Conservation (phyloP, 768 basidiomycete genomes). For the Russula sp. region DNA sequence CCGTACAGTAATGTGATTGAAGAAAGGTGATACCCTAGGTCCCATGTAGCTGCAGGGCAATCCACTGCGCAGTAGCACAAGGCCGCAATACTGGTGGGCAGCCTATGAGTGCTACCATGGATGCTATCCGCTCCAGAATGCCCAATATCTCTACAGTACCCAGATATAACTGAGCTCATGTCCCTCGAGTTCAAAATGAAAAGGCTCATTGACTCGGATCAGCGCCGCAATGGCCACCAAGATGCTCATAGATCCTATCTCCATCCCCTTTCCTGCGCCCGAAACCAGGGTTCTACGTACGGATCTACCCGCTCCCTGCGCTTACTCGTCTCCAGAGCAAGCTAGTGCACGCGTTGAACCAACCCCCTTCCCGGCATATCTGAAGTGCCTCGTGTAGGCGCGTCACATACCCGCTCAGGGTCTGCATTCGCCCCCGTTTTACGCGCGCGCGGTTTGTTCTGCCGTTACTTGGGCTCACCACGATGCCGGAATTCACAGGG, state of each 20-base stretch:
- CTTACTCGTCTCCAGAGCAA: background rate
- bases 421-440: background rate
- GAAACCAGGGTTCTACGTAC: background rate
- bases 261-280: background rate
- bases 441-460: background rate
- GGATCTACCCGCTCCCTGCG: background rate
- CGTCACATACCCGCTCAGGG: background rate
- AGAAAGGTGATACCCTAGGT: background rate
- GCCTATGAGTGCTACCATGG: background rate
- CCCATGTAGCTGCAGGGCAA: background rate
- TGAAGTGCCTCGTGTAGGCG: background rate
- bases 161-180: background rate
- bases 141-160: background rate
- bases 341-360: background rate
- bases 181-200: background rate
- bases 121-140: background rate
- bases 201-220: background rate
- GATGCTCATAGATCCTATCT: background rate
- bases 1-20: background rate
- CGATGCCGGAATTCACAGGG: background rate
- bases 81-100: background rate
- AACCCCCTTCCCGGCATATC: background rate
- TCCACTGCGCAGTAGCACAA: background rate
- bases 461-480: background rate
- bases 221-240: background rate